Conservation (phyloP, 495 filamentous ascomycete species). For the Talaromyces wortmannii region DNA sequence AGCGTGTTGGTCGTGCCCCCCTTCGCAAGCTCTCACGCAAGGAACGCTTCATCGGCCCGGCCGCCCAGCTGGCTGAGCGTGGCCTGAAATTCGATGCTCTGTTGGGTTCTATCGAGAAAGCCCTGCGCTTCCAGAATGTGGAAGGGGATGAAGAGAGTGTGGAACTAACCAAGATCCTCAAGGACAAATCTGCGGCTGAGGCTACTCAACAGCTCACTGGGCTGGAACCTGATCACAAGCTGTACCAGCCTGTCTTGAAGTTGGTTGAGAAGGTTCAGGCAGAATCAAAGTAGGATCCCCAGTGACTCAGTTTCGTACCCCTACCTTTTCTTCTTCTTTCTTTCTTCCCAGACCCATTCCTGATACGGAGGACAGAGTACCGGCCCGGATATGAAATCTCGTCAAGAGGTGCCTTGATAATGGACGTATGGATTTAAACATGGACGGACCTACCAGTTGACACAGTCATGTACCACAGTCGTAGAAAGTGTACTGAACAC, state of each 20-base stretch:
- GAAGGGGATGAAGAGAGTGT: slow-evolving; percentile 79
- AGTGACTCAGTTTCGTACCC: background rate
- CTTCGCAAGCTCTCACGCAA: slow-evolving; percentile 86
- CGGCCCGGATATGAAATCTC: slow-evolving; percentile 2
- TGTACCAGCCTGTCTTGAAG: slow-evolving; percentile 64
- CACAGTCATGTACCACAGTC: background rate
- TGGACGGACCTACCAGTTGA: too few species aligned
- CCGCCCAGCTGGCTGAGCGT: slow-evolving; percentile 72
- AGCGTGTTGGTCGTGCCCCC: slow-evolving; percentile 92
- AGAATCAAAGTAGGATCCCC: slow-evolving; percentile 24
- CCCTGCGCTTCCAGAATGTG: slow-evolving; percentile 88
- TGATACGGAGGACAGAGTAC: slow-evolving; percentile 2
- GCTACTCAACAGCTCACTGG: slow-evolving; percentile 71
- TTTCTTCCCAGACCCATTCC: background rate
- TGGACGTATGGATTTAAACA: background rate
- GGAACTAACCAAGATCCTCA: slow-evolving; percentile 77
- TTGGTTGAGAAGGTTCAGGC: slow-evolving; percentile 73
- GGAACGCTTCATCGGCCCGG: slow-evolving; percentile 93
- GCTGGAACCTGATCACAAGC: slow-evolving; percentile 60
- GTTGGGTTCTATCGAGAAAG: slow-evolving; percentile 73
- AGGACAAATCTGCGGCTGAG: slow-evolving; percentile 54
- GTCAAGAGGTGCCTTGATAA: background rate
- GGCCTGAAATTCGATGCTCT: slow-evolving; percentile 64
- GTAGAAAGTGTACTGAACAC: background rate
- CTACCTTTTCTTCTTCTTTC: background rate